A percentile compares a stretch with the other conserved stretches of the same genome.
Evolutionary conservation across 1,284 basidiomycete species (phyloP).

Genomic region (Trametes versicolor): DNA sequence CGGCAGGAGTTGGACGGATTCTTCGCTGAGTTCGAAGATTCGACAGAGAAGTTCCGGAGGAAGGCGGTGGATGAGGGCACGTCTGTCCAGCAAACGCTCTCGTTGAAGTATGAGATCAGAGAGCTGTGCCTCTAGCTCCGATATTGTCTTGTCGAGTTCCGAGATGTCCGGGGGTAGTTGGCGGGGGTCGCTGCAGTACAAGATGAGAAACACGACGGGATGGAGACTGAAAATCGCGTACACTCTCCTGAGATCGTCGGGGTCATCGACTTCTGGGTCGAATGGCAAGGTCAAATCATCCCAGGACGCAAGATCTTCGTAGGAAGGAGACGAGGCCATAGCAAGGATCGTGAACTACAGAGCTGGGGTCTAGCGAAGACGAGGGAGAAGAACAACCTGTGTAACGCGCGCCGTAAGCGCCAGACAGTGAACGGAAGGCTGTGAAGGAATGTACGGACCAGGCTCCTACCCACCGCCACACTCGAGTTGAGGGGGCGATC

Average conservation of each 20-base stretch:
- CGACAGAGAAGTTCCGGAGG: slow-evolving; percentile 48
- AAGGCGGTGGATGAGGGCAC: slow-evolving; percentile 44
- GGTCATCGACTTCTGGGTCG: slow-evolving; percentile 24
- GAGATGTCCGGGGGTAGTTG: slow-evolving; percentile 37
- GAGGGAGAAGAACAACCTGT: no score
- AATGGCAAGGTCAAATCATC: slow-evolving; percentile 38
- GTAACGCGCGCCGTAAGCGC: no score
- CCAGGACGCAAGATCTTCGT: slow-evolving; percentile 43
- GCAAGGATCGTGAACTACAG: no score
- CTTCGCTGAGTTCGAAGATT: slow-evolving; percentile 47
- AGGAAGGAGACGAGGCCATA: slow-evolving; percentile 32
- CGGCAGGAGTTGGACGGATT: slow-evolving; percentile 37
- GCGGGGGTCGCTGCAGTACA: slow-evolving; percentile 35
- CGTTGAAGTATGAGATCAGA: slow-evolving; percentile 37
- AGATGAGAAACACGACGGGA: background rate
- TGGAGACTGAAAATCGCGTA: slow-evolving; percentile 19
- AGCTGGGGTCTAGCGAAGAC: no score
- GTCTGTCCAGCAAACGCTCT: slow-evolving; percentile 38
- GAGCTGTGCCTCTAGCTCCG: slow-evolving; percentile 41
- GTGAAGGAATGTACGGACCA: no score
- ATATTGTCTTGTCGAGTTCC: slow-evolving; percentile 41
- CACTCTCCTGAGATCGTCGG: slow-evolving; percentile 34
- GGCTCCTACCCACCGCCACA: no score
- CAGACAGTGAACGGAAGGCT: no score
- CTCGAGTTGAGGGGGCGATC: no score